These are phyloP conservation scores for Alternaria tenuissima DNA, from an alignment of 2,329 filamentous ascomycete species.

Conservation along the genomic window DNA sequence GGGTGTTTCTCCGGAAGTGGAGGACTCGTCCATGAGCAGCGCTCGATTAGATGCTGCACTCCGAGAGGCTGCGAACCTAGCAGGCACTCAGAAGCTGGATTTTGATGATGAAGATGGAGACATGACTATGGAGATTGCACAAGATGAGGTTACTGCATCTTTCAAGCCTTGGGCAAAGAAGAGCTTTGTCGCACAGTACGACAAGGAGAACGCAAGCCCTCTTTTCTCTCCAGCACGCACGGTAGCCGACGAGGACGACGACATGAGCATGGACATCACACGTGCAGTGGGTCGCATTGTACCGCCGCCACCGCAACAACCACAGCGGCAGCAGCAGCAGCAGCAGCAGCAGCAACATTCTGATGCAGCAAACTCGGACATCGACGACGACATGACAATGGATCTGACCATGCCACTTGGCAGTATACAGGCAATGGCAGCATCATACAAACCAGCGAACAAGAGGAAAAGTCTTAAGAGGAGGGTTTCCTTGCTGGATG, in stretches of 20 bases:
- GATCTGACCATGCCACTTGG: constrained; percentile 65
- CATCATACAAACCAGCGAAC: constrained; percentile 34
- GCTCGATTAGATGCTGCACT: constrained; percentile 80
- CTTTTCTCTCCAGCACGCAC: constrained; percentile 58
- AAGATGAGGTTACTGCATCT: constrained; percentile 76
- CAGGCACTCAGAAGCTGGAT: constrained; percentile 74
- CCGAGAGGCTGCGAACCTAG: constrained; percentile 75
- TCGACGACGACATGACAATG: constrained; percentile 61
- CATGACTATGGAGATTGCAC: constrained; percentile 62
- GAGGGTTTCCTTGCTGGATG: constrained; percentile 51
- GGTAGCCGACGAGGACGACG: constrained; percentile 59
- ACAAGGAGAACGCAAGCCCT: constrained; percentile 60
- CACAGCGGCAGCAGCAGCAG: constrained; percentile 37
- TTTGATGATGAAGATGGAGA: constrained; percentile 57
- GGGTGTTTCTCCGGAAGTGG: constrained; percentile 63
- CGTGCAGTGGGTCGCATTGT: constrained; percentile 82
- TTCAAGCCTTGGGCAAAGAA: constrained; percentile 77
- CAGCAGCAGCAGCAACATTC: constrained; percentile 37
- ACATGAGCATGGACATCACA: constrained; percentile 96
- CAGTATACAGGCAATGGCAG: constrained; percentile 53
- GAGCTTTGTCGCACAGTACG: constrained; percentile 48
- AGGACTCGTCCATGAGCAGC: constrained; percentile 70
- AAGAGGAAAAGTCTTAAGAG: constrained; percentile 54
- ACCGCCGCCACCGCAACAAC: constrained; percentile 55
- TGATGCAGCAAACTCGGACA: constrained; percentile 46